Base-by-base conservation (phyloP, 2,329 filamentous ascomycete genomes). In the Fusarium xylarioides region DNA sequence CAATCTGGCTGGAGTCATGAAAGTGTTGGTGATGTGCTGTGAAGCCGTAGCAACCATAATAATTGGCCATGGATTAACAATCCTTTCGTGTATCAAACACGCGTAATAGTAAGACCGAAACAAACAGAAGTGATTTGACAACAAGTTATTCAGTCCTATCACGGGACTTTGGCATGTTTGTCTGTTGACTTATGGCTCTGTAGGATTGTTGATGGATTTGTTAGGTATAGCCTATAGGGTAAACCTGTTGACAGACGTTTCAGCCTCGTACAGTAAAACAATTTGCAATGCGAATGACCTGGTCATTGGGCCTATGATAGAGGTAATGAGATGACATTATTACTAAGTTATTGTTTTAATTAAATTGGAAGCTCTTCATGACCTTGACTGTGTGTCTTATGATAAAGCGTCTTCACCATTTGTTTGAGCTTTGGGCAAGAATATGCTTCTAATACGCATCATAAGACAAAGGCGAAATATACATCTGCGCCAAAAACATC, bases 391-490 rank as follows among this genome's bases (percentile, higher is more conserved):
- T 34, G 4, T 23, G 6, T 19, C 11, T 19, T 34, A 19, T 12
- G 9, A 34, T 2, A 0, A 23, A 34, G n/a, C 8, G 11, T 34
- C 5, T 8, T 35, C 2, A 35, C 18, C 2, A 6, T 26, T 19
- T 0, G 12, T 3, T 11, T 23, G 12, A 52, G 47, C 30, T 15
- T 50, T 19, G 2, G 28, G 9, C 23, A 4, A 15, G 19, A 1
- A 15, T 5, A 6, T 6, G 0, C 9, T 9, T 2, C 8, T 26
- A 8, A 26, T 4, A 2, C 7, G 2, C n/a, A 35, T 15, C 18
- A 26, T 35, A 3, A 26, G 49, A 19, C 30, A 35, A 35, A 11
- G 5, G 14, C 7, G 12, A 26, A 26, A 7, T 35, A 21, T 4
- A 26, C 5, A 19, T 11, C 7, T 26, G 32, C 14, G 11, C n/a